phyloP scores from a whole-genome alignment of 106 monocot species.

The Apostasia shenzhenica region DNA sequence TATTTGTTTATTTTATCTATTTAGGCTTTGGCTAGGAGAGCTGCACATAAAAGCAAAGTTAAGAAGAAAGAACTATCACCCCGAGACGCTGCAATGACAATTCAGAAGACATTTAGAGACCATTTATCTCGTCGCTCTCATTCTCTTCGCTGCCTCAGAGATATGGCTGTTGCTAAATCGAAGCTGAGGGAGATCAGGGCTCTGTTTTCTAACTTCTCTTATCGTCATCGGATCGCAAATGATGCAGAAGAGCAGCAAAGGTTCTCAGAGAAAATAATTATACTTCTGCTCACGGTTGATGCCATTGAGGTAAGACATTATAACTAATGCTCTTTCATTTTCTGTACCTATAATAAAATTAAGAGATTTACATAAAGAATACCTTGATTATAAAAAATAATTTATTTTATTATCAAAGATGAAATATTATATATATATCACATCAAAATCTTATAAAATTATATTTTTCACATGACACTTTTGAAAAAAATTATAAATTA shows the following conservation, averaged over 20 bases:
- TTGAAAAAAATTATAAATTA: too few relatives aligned
- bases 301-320: constrained; percentile 63
- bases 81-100: constrained; percentile 74
- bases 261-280: constrained; percentile 84
- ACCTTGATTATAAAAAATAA: too few relatives aligned
- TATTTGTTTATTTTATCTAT: not conserved
- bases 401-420: too few relatives aligned
- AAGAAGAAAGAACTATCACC: constrained; percentile 75
- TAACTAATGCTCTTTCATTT: not conserved
- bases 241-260: constrained; percentile 79
- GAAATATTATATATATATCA: too few relatives aligned
- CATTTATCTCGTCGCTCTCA: constrained; percentile 58
- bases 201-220: constrained; percentile 73
- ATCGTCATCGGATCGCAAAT: constrained; percentile 48
- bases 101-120: constrained; percentile 66
- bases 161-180: constrained; percentile 78
- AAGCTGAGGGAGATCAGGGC: constrained; percentile 83
- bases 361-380: too few relatives aligned
- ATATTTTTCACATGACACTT: too few relatives aligned
- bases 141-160: constrained; percentile 61
- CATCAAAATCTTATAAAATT: too few relatives aligned
- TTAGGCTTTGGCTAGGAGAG: constrained; percentile 63
- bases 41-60: constrained; percentile 27
- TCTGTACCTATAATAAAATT: not conserved
- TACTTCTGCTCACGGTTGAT: constrained; percentile 79